A percentile compares a stretch with the other conserved stretches of the same genome.
These are phyloP conservation scores for Colletotrichum spaethianum DNA, from an alignment of 2,329 filamentous ascomycete species.

Conservation along the genomic window DNA sequence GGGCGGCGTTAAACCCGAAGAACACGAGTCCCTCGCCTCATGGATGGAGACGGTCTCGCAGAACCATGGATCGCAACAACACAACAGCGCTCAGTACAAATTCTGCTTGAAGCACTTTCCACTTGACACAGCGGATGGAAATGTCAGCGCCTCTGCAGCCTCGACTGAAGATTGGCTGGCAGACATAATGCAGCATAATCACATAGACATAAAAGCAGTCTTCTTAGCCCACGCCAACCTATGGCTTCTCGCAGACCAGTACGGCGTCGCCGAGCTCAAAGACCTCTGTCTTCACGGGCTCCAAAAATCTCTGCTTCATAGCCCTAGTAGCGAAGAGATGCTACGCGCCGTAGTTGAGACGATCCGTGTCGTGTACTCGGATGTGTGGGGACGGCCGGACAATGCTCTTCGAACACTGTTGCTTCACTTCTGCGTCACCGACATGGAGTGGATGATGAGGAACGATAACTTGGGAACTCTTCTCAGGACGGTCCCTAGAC, in stretches of 20 bases:
- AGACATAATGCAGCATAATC: background rate
- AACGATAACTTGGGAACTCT: background rate
- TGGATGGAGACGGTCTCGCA: background rate
- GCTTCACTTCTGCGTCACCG: background rate
- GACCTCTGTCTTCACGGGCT: background rate
- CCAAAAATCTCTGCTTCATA: background rate
- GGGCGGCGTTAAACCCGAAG: no score
- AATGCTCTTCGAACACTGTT: background rate
- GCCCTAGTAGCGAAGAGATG: background rate
- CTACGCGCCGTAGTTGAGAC: background rate
- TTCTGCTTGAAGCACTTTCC: background rate
- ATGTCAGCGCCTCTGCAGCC: background rate
- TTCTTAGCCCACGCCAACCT: background rate
- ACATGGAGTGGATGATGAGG: background rate
- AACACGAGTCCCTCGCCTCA: no score
- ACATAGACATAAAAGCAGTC: background rate
- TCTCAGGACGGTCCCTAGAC: background rate
- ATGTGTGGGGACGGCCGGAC: no score
- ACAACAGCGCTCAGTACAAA: background rate
- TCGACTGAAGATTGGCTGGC: background rate
- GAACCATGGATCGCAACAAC: background rate
- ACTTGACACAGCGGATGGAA: background rate
- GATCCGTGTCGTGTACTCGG: background rate
- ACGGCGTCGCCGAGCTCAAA: background rate
- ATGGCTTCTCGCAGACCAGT: background rate